Conservation (phyloP, 345 rosid species). For the Eucalyptus cloeziana region DNA sequence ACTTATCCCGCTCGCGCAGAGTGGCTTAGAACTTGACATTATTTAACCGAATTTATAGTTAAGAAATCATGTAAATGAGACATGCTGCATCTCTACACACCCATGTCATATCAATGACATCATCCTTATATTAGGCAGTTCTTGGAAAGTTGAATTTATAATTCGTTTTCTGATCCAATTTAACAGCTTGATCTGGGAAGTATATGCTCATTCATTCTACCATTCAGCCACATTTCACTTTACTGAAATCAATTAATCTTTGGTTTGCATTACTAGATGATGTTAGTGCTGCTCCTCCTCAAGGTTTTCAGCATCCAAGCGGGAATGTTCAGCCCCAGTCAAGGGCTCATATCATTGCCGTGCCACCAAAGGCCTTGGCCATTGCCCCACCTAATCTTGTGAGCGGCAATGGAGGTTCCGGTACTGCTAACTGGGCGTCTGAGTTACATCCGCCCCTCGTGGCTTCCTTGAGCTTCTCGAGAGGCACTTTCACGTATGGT, state of each 20-base stretch:
- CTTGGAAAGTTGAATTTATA: not conserved
- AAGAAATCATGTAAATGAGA: not conserved
- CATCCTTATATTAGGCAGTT: not conserved
- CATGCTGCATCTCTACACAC: not conserved
- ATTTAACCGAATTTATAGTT: not conserved
- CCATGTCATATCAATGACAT: not conserved
- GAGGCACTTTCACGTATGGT: constrained; percentile 15
- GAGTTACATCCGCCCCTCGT: not conserved
- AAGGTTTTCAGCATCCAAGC: not conserved
- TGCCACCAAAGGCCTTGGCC: not conserved
- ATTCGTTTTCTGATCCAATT: not conserved
- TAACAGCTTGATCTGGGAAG: not conserved
- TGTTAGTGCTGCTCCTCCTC: not conserved
- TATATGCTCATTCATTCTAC: not conserved
- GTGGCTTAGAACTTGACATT: not conserved
- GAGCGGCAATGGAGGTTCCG: not conserved
- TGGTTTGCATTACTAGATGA: not conserved
- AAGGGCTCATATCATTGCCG: not conserved
- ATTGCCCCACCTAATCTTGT: not conserved
- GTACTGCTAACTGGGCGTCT: constrained; percentile 3
- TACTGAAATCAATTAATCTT: not conserved
- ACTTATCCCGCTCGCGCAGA: not conserved
- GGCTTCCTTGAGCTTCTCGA: constrained; percentile 10
- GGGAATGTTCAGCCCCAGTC: not conserved
- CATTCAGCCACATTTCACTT: not conserved